A percentile compares a stretch with the other conserved stretches of the same genome.
These are phyloP conservation scores for Annulohypoxylon nitens DNA, from an alignment of 495 filamentous ascomycete genomes.

Conservation along the genomic window DNA sequence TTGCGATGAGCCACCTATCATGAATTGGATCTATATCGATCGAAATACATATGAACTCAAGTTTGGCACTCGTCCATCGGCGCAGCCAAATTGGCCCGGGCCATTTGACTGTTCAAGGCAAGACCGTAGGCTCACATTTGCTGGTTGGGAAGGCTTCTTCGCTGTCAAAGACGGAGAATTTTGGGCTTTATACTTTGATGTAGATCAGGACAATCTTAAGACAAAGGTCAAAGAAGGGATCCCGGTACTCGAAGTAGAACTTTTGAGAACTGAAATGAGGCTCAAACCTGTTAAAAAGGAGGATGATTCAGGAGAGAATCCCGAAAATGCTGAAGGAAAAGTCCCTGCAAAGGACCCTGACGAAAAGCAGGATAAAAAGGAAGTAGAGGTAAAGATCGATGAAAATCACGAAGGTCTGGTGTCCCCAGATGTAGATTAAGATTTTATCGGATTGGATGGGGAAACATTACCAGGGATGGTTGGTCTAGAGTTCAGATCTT, in stretches of 20 bases:
- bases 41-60: conserved; percentile 63
- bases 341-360: not conserved
- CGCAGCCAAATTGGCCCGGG: conserved; percentile 57
- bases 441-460: not conserved
- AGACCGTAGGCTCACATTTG: conserved; percentile 60
- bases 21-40: conserved; percentile 69
- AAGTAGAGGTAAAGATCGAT: not conserved
- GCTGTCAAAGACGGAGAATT: conserved; percentile 59
- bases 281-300: conserved; percentile 34
- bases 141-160: conserved; percentile 66
- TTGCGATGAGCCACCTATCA: conserved; percentile 61
- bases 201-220: conserved; percentile 59
- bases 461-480: too few species aligned
- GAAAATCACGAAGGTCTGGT: not conserved
- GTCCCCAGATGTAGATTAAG: conserved; percentile 41
- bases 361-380: not conserved
- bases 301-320: not conserved
- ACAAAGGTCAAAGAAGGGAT: conserved; percentile 50
- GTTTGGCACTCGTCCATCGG: conserved; percentile 58
- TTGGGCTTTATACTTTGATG: conserved; percentile 65
- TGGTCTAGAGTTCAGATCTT: too few species aligned
- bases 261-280: conserved; percentile 58
- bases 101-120: conserved; percentile 63
- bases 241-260: conserved; percentile 58
- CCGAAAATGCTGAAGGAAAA: not conserved